phyloP scores from a whole-genome alignment of 768 basidiomycete species.

The Macrolepiota fuliginosa region DNA sequence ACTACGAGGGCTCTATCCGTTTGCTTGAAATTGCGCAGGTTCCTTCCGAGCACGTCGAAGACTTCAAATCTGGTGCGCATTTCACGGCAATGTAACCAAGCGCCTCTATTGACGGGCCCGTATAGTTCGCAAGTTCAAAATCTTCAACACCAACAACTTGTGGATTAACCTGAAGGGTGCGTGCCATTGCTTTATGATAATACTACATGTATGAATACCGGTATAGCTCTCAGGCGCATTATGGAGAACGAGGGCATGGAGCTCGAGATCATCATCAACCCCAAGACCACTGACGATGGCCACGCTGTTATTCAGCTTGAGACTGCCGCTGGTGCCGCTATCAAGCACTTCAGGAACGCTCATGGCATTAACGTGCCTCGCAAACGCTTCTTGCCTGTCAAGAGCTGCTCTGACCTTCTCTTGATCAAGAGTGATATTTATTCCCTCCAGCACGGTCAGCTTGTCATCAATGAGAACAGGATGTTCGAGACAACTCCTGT shows the following conservation, averaged over 20 bases:
- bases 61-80: conserved; percentile 77
- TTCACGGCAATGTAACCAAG: neutral
- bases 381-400: conserved; percentile 89
- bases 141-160: conserved; percentile 85
- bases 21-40: conserved; percentile 95
- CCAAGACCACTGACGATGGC: conserved; percentile 84
- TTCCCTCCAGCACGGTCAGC: conserved; percentile 82
- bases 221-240: conserved; percentile 79
- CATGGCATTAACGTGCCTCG: conserved; percentile 96
- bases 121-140: conserved; percentile 86
- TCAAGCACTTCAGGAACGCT: conserved; percentile 90
- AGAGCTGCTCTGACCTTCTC: conserved; percentile 84
- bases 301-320: conserved; percentile 87
- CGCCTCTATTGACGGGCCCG: conserved; percentile 9
- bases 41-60: conserved; percentile 88
- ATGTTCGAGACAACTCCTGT: conserved; percentile 92
- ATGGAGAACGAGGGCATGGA: conserved; percentile 87
- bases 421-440: conserved; percentile 94
- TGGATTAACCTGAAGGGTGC: conserved; percentile 77
- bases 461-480: conserved; percentile 78
- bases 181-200: neutral
- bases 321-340: conserved; percentile 90
- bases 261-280: conserved; percentile 94
- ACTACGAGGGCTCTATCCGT: conserved; percentile 86
- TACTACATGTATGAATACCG: neutral